phyloP scores from a whole-genome alignment of 176 grass and related monocot genomes.

The Musa beccarii region DNA sequence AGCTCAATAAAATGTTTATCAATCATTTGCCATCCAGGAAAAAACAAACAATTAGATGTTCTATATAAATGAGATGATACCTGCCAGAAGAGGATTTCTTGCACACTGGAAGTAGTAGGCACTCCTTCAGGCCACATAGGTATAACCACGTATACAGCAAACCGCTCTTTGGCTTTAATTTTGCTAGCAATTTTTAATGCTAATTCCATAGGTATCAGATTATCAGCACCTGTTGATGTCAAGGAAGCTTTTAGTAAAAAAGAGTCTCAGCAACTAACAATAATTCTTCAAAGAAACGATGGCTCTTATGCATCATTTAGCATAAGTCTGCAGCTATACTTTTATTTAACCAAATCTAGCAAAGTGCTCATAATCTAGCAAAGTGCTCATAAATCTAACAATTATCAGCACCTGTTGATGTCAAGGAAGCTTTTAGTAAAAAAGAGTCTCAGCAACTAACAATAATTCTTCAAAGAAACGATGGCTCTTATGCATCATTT shows the following conservation, averaged over 20 bases:
- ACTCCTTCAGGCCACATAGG: constrained; percentile 99
- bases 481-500: neutral
- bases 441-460: neutral
- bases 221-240: constrained; percentile 65
- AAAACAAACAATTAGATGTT: neutral
- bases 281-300: neutral
- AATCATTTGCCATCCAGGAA: neutral
- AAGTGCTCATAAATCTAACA: neutral
- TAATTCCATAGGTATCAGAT: constrained; percentile 93
- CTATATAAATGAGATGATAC: constrained; percentile 21
- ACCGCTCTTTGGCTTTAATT: constrained; percentile 63
- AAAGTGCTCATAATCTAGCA: neutral
- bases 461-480: neutral
- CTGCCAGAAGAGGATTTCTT: constrained; percentile 98
- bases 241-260: neutral
- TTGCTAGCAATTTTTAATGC: constrained; percentile 93
- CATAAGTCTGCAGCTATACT: neutral
- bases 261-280: neutral
- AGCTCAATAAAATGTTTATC: neutral
- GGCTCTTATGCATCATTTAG: neutral
- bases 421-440: neutral
- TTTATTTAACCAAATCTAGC: neutral
- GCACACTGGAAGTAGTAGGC: constrained; percentile 57
- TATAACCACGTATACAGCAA: constrained; percentile 92
- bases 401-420: constrained; percentile 76